Evolutionary conservation across 129 eudicot genomes (phyloP).

Genomic region (Tanacetum coccineum): DNA sequence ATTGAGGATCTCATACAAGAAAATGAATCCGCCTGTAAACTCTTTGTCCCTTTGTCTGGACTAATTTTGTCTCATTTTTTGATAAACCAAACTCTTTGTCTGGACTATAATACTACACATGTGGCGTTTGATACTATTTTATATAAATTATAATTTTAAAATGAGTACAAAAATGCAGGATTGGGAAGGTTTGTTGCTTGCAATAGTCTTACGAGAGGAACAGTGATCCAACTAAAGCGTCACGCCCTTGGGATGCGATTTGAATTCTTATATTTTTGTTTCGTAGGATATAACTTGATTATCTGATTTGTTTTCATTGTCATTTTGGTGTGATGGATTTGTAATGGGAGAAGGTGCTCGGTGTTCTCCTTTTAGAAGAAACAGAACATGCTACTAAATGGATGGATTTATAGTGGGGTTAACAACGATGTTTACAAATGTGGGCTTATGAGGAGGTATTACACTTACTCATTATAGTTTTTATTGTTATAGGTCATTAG

Average conservation of each 20-base stretch:
- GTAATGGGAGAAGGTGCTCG: constrained; percentile 64
- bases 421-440: too few species aligned
- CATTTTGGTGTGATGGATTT: constrained; percentile 41
- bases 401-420: too few species aligned
- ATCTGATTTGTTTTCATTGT: neutral
- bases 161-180: constrained; percentile 15
- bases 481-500: too few species aligned
- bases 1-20: too few species aligned
- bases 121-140: neutral
- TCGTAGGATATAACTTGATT: neutral
- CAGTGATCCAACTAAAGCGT: too few species aligned
- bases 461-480: too few species aligned
- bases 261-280: too few species aligned
- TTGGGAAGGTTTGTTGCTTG: constrained; percentile 50
- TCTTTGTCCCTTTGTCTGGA: too few species aligned
- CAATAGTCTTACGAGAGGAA: constrained; percentile 44
- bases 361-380: constrained; percentile 41
- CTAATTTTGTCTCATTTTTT: neutral
- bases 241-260: too few species aligned
- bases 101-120: too few species aligned
- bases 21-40: too few species aligned
- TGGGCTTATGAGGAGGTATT: too few species aligned
- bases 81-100: constrained; percentile 7
- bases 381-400: constrained; percentile 40
- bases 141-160: neutral